Conservation (phyloP, 2,329 filamentous ascomycete genomes). For the Apiospora hydei region DNA sequence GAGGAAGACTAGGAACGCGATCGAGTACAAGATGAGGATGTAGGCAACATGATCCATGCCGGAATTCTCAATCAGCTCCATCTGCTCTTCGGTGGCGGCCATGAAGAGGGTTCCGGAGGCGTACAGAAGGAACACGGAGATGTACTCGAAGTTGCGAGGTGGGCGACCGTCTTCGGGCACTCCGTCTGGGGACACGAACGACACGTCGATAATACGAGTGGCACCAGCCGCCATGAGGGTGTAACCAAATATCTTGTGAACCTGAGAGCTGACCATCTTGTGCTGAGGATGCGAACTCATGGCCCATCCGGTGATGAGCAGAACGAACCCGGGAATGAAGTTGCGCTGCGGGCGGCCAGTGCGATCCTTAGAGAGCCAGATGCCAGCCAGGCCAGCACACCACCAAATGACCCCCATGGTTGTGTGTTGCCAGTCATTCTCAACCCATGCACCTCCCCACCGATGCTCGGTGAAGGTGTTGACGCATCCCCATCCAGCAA, state of each 20-base stretch:
- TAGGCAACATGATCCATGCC: conserved; percentile 90
- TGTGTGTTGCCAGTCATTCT: conserved; percentile 96
- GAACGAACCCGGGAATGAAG: conserved; percentile 89
- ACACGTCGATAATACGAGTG: conserved; percentile 87
- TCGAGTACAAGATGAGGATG: conserved; percentile 87
- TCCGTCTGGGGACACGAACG: conserved; percentile 83
- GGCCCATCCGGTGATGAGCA: conserved; percentile 91
- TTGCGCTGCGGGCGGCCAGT: conserved; percentile 90
- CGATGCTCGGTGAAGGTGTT: conserved; percentile 98
- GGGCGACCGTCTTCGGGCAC: conserved; percentile 72
- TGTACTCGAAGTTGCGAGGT: conserved; percentile 73
- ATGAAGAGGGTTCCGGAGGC: conserved; percentile 96
- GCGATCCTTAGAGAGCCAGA: conserved; percentile 88
- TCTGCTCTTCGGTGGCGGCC: conserved; percentile 97
- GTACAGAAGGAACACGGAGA: conserved; percentile 79
- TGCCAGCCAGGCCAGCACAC: conserved; percentile 87
- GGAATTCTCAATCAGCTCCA: conserved; percentile 76
- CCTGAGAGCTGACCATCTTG: conserved; percentile 82
- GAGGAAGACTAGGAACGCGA: conserved; percentile 90
- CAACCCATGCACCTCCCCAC: conserved; percentile 89
- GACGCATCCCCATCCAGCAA: conserved; percentile 93
- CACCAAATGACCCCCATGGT: conserved; percentile 99
- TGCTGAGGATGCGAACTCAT: conserved; percentile 93
- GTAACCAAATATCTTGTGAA: conserved; percentile 91
- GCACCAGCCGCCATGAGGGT: conserved; percentile 91